Conservation (phyloP, 805 yeast species). For the Sungouiella blattae region DNA sequence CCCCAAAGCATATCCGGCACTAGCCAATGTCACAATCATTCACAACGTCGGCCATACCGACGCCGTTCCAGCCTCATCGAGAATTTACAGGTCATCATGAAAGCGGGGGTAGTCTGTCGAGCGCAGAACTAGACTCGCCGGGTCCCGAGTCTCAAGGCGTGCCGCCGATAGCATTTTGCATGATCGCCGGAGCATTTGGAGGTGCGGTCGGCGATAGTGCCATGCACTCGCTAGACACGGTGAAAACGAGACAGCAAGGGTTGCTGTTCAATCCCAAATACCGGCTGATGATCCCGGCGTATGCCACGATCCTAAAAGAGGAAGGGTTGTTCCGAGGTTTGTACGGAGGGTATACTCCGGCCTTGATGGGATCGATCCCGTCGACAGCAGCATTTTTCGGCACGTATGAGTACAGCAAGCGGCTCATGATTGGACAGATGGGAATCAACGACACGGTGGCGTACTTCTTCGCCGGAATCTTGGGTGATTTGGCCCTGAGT, state of each 20-base stretch:
- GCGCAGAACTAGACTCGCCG: background rate
- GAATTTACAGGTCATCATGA: slow-evolving; percentile 2
- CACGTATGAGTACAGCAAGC: slow-evolving; percentile 79
- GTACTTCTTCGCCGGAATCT: slow-evolving; percentile 79
- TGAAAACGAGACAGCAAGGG: slow-evolving; percentile 97
- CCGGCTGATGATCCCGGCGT: slow-evolving; percentile 71
- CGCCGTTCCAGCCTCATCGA: slow-evolving; percentile 16
- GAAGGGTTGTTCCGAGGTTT: slow-evolving; percentile 86
- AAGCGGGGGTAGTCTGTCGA: background rate
- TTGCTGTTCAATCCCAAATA: slow-evolving; percentile 68
- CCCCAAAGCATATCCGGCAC: too few relatives aligned
- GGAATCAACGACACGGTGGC: slow-evolving; percentile 73
- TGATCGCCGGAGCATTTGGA: slow-evolving; percentile 92
- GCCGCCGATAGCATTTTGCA: slow-evolving; percentile 54
- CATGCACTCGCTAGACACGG: slow-evolving; percentile 96
- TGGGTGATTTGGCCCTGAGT: slow-evolving; percentile 92
- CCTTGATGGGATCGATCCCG: slow-evolving; percentile 89
- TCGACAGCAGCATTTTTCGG: slow-evolving; percentile 93
- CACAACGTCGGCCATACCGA: slow-evolving; percentile 18
- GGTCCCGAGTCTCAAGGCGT: background rate
- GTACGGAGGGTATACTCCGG: slow-evolving; percentile 91
- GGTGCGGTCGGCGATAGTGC: slow-evolving; percentile 88
- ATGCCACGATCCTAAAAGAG: slow-evolving; percentile 65
- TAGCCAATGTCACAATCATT: slow-evolving; percentile 16
- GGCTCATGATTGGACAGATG: slow-evolving; percentile 60